These are phyloP conservation scores for Eutrema salsugineum DNA, from an alignment of 441 rosid genomes.

Conservation along the genomic window DNA sequence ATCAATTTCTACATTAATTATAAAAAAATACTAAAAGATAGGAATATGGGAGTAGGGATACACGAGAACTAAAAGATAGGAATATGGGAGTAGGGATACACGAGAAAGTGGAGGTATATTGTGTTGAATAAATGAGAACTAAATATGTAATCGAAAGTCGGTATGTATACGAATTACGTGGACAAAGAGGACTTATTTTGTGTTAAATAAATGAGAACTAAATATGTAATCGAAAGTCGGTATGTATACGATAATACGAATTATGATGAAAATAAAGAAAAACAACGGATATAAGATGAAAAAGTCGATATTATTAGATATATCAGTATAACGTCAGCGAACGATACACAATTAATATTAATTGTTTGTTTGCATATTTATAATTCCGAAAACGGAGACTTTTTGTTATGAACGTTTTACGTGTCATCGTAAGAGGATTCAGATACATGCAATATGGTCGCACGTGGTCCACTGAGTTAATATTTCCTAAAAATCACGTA, in stretches of 20 bases:
- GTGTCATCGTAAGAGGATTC: slow-evolving; percentile 22
- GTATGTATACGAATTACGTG: no score
- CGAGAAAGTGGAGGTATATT: not conserved
- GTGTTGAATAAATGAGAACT: no score
- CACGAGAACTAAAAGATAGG: no score
- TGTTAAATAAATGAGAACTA: not conserved
- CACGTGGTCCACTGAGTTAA: not conserved
- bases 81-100: not conserved
- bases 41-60: not conserved
- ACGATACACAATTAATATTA: not conserved
- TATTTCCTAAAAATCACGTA: no score
- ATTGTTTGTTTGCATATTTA: not conserved
- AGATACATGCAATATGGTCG: slow-evolving; percentile 23
- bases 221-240: not conserved
- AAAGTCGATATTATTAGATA: not conserved
- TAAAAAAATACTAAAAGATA: no score
- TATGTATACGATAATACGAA: no score
- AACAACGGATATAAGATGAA: no score
- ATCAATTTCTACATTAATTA: no score
- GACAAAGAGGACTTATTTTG: not conserved
- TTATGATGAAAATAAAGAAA: not conserved
- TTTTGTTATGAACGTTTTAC: not conserved
- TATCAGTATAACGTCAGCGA: not conserved
- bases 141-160: not conserved
- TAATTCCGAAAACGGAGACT: not conserved